These are phyloP conservation scores for Monosporascus sp. DNA, from an alignment of 2,329 filamentous ascomycete genomes.

Conservation along the genomic window DNA sequence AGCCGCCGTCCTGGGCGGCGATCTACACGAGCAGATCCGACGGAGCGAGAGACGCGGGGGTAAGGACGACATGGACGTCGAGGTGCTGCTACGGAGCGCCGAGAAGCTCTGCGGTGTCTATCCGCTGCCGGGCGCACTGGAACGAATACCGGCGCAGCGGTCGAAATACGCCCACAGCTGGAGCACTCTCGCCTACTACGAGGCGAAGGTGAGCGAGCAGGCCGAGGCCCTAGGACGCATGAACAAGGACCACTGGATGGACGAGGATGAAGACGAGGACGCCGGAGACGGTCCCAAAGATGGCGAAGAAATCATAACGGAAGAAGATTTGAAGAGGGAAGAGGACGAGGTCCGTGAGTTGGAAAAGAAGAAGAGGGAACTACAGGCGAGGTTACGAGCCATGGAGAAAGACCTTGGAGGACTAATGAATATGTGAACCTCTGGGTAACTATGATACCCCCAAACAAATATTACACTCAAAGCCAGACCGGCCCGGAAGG, in stretches of 20 bases:
- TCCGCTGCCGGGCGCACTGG: constrained; percentile 69
- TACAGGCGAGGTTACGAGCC: constrained; percentile 45
- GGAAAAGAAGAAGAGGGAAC: constrained; percentile 50
- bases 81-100: constrained; percentile 76
- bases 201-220: constrained; percentile 73
- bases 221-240: constrained; percentile 65
- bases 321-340: constrained; percentile 63
- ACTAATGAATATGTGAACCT: constrained; percentile 43
- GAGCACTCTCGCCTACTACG: constrained; percentile 73
- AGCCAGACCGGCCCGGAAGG: background rate
- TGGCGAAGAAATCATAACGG: constrained; percentile 46
- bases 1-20: constrained; percentile 79
- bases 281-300: constrained; percentile 32
- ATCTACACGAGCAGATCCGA: constrained; percentile 77
- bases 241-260: constrained; percentile 57
- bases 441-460: background rate
- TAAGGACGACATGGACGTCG: constrained; percentile 75
- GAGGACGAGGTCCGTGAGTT: constrained; percentile 59
- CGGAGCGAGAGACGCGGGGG: constrained; percentile 44
- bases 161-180: constrained; percentile 65
- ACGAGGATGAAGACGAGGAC: constrained; percentile 49
- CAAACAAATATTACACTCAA: background rate
- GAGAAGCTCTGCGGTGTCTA: constrained; percentile 90
- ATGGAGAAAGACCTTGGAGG: constrained; percentile 54
- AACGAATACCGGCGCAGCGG: constrained; percentile 69